Evolutionary conservation across 176 grass and related monocot species (phyloP).

Genomic region (Panicum miliaceum): DNA sequence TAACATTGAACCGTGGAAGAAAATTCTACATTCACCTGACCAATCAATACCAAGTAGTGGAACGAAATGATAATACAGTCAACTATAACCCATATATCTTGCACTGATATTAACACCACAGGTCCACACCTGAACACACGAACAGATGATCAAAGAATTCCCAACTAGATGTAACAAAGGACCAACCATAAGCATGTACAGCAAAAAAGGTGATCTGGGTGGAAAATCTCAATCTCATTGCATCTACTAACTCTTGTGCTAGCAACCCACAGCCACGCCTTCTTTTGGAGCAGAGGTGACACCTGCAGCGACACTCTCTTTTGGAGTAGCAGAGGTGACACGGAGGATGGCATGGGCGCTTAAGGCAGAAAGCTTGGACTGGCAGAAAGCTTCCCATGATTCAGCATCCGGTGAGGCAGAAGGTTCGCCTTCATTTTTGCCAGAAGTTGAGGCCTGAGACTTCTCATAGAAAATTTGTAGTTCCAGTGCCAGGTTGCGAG

Average conservation of each 20-base stretch:
- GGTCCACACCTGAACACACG: slow-evolving; percentile 36
- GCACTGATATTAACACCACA: slow-evolving; percentile 50
- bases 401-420: slow-evolving; percentile 41
- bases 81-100: slow-evolving; percentile 46
- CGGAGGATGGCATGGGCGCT: slow-evolving; percentile 86
- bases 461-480: slow-evolving; percentile 72
- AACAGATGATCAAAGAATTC: neutral
- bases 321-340: slow-evolving; percentile 57
- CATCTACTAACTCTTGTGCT: slow-evolving; percentile 40
- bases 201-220: slow-evolving; percentile 42
- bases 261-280: slow-evolving; percentile 52
- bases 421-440: slow-evolving; percentile 26
- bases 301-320: slow-evolving; percentile 54
- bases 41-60: slow-evolving; percentile 35
- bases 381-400: slow-evolving; percentile 91
- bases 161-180: neutral
- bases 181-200: slow-evolving; percentile 60
- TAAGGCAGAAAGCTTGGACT: slow-evolving; percentile 71
- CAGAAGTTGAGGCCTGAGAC: slow-evolving; percentile 47
- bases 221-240: slow-evolving; percentile 30
- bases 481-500: slow-evolving; percentile 77
- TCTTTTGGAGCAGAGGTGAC: slow-evolving; percentile 68
- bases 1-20: slow-evolving; percentile 26
- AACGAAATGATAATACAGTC: slow-evolving; percentile 38
- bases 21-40: slow-evolving; percentile 46